A percentile compares a stretch with the other conserved stretches of the same genome.
These are phyloP conservation scores for Solanum pinnatisectum DNA, from an alignment of 257 asterid species.

Conservation along the genomic window DNA sequence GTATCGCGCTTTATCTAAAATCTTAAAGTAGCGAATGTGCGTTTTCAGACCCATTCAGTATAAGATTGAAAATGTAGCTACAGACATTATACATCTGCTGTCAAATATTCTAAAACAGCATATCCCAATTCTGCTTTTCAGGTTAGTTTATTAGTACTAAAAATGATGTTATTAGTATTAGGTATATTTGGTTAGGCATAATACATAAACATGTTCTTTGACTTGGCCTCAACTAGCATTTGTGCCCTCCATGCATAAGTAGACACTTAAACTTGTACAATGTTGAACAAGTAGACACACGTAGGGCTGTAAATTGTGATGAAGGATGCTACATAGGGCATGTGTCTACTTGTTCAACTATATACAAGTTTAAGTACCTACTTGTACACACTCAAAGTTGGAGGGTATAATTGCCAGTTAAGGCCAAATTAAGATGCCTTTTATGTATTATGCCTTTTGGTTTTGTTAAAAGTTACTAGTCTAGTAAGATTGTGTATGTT, in stretches of 20 bases:
- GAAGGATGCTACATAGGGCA: rapidly evolving
- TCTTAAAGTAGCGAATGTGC: neutral
- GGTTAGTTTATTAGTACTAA: neutral
- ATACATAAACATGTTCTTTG: no score
- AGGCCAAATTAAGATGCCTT: no score
- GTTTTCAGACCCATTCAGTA: constrained; percentile 6
- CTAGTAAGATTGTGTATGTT: neutral
- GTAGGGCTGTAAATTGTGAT: no score
- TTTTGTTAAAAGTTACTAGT: neutral
- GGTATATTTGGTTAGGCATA: neutral
- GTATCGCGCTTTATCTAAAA: neutral
- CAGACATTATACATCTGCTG: constrained; percentile 6
- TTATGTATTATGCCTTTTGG: neutral
- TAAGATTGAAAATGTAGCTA: neutral
- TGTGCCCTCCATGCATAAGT: no score
- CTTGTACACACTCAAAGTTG: no score
- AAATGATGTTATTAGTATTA: neutral
- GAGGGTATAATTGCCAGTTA: no score
- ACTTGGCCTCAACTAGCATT: no score
- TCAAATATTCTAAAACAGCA: constrained; percentile 4
- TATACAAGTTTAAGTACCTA: no score
- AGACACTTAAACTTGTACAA: no score
- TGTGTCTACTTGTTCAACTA: no score
- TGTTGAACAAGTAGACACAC: no score
- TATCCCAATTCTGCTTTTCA: constrained; percentile 16